Evolutionary conservation across 192 early-diverging fungal species (phyloP), one percentile per base, ranked within the genome.

Genomic region (Chytriomyces hyalinus): DNA sequence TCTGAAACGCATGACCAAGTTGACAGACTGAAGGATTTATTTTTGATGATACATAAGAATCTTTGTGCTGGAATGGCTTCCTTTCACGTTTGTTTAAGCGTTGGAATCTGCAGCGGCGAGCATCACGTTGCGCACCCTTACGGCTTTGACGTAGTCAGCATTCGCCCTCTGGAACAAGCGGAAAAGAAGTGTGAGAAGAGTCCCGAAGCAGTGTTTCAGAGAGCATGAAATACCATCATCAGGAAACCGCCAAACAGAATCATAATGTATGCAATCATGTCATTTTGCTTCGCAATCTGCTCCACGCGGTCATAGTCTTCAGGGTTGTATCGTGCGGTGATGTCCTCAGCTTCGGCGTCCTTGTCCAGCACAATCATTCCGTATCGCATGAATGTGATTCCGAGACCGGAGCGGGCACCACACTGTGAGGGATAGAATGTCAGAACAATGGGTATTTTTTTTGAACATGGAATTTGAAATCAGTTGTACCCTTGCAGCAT

Each of bases 401-500:
- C 83, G 20, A 84, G 77, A 0, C 83, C 83, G 10, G 51, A 73
- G 17, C 78, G 80, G 2, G 83, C 73, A 15, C 83, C 83, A 65
- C 61, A 61, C 67, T 75, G 71, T 3, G 46, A 11, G 66, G 15
- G 10, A 65, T 6, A 43, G 8, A 57, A 62, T 9, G n/a, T 64
- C 43, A 71, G 76, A 6, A 48, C 57, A 11, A n/a, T 63, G 17
- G 3, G 22, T 61, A 3, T 20, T 7, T 67, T 36, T 43, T 22
- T 28, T 1, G 24, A 15, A 47, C 15, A 44, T 10, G 28, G 17
- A 43, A 67, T 24, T 11, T 22, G 15, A 57, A 67, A 36, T 26
- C 91, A 91, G 45, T 91, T 92, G 77, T 93, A 86, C 76, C 84
- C 90, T 93, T 53, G 94, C 94, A 7, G 95, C 93, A 80, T 98